Conservation (phyloP, 2,329 filamentous ascomycete species). For the Hypoxylon sp. region DNA sequence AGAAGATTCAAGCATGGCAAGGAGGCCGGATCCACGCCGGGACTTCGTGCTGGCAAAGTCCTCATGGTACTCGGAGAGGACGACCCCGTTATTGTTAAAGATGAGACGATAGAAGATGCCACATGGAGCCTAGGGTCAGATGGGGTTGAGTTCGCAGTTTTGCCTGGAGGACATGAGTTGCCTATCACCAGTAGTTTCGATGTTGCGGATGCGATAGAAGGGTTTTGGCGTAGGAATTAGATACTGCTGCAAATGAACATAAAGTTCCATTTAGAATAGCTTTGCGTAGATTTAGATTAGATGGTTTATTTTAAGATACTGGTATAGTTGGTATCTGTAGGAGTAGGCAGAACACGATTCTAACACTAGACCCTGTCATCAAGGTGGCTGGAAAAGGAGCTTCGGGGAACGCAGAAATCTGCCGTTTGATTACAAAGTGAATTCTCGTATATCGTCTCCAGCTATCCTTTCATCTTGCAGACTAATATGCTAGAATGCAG, state of each 20-base stretch:
- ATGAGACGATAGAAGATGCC: constrained; percentile 76
- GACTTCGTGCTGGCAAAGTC: constrained; percentile 65
- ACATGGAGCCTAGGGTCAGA: constrained; percentile 70
- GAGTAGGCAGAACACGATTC: neutral
- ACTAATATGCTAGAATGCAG: neutral
- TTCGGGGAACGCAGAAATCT: neutral
- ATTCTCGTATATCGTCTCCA: constrained; percentile 1
- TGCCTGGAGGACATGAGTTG: constrained; percentile 79
- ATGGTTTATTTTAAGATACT: neutral
- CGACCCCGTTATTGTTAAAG: constrained; percentile 76
- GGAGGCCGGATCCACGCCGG: constrained; percentile 46
- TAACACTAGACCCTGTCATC: neutral
- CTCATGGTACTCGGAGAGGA: constrained; percentile 75
- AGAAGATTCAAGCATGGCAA: constrained; percentile 46
- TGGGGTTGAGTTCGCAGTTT: constrained; percentile 67
- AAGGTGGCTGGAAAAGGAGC: neutral
- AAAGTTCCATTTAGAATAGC: neutral
- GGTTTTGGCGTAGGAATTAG: constrained; percentile 38
- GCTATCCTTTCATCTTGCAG: constrained; percentile 6
- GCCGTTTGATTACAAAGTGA: neutral
- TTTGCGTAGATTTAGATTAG: constrained; percentile 1
- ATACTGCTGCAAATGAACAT: neutral
- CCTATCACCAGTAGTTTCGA: constrained; percentile 73
- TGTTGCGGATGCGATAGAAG: constrained; percentile 63
- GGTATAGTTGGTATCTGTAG: neutral